Evolutionary conservation across 192 early-diverging fungal genomes (phyloP), one percentile per base, ranked within the genome.

Genomic region (Entophlyctis helioformis): DNA sequence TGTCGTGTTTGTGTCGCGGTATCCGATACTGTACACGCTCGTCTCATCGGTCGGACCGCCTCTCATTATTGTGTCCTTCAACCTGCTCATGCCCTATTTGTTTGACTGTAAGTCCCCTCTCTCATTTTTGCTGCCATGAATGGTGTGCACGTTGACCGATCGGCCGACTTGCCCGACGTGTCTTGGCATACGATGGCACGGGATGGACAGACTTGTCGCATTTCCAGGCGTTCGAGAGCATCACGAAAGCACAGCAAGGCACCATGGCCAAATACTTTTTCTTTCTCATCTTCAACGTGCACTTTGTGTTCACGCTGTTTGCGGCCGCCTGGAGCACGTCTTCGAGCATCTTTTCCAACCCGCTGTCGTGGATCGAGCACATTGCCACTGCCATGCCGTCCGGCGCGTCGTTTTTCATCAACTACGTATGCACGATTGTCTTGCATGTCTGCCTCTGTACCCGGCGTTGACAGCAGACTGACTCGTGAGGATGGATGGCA

Each of bases 261-360:
- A 72, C 64, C 3, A 47, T 74, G 33, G 25, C 26, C 21, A 57
- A 74, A 44, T 69, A 67, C 59, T 68, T 64, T 42, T 56, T 56
- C 44, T 75, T 66, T 41, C 53, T 75, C 19, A 33, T 71, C 11
- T 71, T 75, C 56, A 75, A 75, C 58, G 60, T 69, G 9, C 59
- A 67, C 36, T 65, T 75, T 42, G 66, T 75, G 23, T 75, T 71
- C 48, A 60, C 54, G 1, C 36, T 64, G 11, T 42, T 54, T 1
- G 43, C 37, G 13, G 53, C 60, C 26, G 15, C 62, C 16, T 23
- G 52, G 11, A 39, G 25, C 21, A 39, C 55, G 8, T 37, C 51
- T 25, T 46, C 22, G 8, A 34, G 28, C 18, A 44, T 72, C 28
- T 54, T 59, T 12, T 1, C 42, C 1, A 63, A 71, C 37, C 72